phyloP scores from a whole-genome alignment of 192 early-diverging fungal species.

The Backusella circina region DNA sequence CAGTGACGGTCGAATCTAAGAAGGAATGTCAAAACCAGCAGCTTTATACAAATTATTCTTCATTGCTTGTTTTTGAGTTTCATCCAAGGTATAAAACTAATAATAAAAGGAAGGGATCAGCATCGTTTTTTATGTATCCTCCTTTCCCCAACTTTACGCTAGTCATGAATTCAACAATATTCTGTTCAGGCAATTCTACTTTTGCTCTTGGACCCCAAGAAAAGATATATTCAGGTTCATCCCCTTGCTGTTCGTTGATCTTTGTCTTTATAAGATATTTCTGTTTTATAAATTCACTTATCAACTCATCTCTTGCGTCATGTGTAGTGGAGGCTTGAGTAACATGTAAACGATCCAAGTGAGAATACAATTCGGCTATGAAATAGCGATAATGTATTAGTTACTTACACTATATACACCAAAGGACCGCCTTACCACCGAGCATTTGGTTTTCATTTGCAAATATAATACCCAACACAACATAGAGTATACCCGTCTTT shows the following conservation, averaged over 20 bases:
- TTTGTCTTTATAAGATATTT: slow-evolving; percentile 41
- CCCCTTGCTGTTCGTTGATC: slow-evolving; percentile 22
- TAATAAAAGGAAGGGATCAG: not conserved
- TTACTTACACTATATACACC: not conserved
- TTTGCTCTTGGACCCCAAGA: slow-evolving; percentile 61
- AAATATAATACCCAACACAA: slow-evolving; percentile 56
- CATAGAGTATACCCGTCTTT: slow-evolving; percentile 51
- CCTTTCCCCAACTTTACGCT: no score
- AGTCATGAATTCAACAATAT: slow-evolving; percentile 52
- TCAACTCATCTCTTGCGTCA: slow-evolving; percentile 33
- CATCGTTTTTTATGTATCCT: no score
- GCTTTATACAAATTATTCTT: slow-evolving; percentile 4
- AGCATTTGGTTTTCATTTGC: slow-evolving; percentile 46
- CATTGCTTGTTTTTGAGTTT: not conserved
- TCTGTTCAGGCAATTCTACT: slow-evolving; percentile 50
- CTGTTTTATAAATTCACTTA: slow-evolving; percentile 44
- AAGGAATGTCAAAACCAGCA: slow-evolving; percentile 1
- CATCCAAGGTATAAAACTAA: not conserved
- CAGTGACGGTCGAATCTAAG: not conserved
- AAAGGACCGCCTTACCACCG: slow-evolving; percentile 46
- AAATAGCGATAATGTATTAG: not conserved
- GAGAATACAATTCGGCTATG: slow-evolving; percentile 9
- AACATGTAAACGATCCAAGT: slow-evolving; percentile 30
- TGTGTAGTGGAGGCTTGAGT: slow-evolving; percentile 21
- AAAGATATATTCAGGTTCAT: slow-evolving; percentile 41